These are phyloP conservation scores for Russula sp. DNA, from an alignment of 768 basidiomycete species.

Conservation along the genomic window DNA sequence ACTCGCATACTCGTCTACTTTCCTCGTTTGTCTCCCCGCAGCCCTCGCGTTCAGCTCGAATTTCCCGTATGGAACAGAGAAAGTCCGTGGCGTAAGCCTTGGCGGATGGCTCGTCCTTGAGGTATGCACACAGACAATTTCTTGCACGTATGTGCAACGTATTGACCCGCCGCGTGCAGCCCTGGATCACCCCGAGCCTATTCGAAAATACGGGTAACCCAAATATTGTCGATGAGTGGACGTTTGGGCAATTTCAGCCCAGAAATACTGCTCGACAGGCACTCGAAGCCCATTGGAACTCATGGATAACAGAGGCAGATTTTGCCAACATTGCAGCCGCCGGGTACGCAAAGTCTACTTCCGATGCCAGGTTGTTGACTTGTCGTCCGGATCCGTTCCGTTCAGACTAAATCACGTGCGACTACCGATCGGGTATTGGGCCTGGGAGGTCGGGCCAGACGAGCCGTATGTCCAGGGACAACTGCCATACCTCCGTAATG, in stretches of 20 bases:
- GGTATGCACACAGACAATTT: constrained; percentile 26
- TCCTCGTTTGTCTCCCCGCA: not conserved
- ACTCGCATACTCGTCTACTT: not conserved
- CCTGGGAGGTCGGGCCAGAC: constrained; percentile 71
- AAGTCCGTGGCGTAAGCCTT: constrained; percentile 78
- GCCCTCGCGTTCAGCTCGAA: constrained; percentile 35
- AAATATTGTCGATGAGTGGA: constrained; percentile 71
- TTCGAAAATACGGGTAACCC: constrained; percentile 58
- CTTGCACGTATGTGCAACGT: not conserved
- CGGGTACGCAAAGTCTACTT: constrained; percentile 39
- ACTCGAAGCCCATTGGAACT: constrained; percentile 69
- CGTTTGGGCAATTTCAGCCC: constrained; percentile 58
- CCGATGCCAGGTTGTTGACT: constrained; percentile 6
- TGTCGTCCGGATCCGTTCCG: too few species aligned
- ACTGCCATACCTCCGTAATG: constrained; percentile 59
- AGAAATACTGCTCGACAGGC: constrained; percentile 38
- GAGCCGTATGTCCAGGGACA: constrained; percentile 79
- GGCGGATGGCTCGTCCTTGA: constrained; percentile 58
- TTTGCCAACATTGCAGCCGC: constrained; percentile 68
- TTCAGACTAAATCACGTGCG: constrained; percentile 73
- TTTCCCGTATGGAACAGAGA: constrained; percentile 68
- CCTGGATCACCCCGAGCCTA: constrained; percentile 73
- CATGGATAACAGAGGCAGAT: constrained; percentile 80
- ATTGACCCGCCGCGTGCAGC: constrained; percentile 28
- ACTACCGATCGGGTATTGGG: constrained; percentile 87